These are phyloP conservation scores for Colletotrichum camelliae DNA, from an alignment of 2,329 filamentous ascomycete species.

Conservation along the genomic window DNA sequence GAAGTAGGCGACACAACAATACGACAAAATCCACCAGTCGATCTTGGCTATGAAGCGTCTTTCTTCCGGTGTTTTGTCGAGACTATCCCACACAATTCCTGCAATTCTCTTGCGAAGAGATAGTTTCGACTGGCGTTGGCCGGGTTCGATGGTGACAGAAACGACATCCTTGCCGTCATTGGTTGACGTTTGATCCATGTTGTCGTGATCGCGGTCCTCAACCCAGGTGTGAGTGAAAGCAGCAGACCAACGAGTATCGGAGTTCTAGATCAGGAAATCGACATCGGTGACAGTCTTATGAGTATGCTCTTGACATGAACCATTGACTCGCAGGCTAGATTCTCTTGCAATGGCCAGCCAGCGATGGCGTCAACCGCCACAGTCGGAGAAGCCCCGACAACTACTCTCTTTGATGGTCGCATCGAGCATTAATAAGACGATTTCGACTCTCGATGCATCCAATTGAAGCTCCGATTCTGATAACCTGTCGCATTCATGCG, in stretches of 20 bases:
- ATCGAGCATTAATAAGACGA: not conserved
- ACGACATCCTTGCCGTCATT: not conserved
- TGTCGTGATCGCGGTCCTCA: not conserved
- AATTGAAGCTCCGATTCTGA: not conserved
- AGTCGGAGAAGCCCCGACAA: not conserved
- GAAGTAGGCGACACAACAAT: constrained; percentile 41
- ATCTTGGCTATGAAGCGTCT: constrained; percentile 36
- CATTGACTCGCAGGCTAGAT: not conserved
- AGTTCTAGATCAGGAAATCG: not conserved
- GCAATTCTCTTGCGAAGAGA: constrained; percentile 21
- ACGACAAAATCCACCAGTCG: constrained; percentile 40
- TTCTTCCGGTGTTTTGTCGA: constrained; percentile 37
- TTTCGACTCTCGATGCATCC: not conserved
- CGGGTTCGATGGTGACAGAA: not conserved
- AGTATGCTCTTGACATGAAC: not conserved
- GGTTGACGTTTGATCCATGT: not conserved
- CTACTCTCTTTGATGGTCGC: not conserved
- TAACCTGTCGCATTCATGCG: not conserved
- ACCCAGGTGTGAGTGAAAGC: not conserved
- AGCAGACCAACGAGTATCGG: not conserved
- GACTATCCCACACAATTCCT: constrained; percentile 34
- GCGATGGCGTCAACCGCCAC: constrained; percentile 1
- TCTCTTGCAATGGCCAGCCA: not conserved
- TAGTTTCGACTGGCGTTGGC: not conserved
- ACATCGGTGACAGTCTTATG: not conserved